These are phyloP conservation scores for Salix exigua DNA, from an alignment of 345 rosid species.

Conservation along the genomic window DNA sequence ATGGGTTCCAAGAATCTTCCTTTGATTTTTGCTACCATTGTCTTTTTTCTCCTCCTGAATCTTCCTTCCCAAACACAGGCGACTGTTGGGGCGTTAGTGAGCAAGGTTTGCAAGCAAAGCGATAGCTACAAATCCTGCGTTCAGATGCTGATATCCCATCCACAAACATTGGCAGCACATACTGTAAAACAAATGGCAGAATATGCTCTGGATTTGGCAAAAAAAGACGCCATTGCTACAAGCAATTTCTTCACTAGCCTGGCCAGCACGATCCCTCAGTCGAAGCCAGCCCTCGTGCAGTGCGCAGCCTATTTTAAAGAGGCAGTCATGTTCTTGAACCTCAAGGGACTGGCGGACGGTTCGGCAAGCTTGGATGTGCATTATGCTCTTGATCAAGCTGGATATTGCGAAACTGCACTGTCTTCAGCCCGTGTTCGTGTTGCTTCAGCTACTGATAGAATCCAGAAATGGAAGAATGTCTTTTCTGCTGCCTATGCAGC, in stretches of 20 bases:
- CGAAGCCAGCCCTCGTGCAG: background rate
- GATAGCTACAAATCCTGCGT: background rate
- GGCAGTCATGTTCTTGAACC: background rate
- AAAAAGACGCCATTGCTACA: background rate
- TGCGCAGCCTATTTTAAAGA: slow-evolving; percentile 4
- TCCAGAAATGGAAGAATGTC: slow-evolving; percentile 7
- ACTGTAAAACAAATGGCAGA: background rate
- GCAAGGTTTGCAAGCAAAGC: background rate
- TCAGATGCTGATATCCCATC: background rate
- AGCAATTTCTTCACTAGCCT: background rate
- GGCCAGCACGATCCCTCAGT: background rate
- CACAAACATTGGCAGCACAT: background rate
- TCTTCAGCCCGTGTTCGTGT: background rate
- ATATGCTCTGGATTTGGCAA: background rate
- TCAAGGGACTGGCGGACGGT: slow-evolving; percentile 3
- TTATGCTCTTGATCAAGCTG: slow-evolving; percentile 15
- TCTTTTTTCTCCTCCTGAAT: background rate
- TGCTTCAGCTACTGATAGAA: background rate
- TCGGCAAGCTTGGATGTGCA: slow-evolving; percentile 24
- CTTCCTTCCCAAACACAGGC: slow-evolving; percentile 4
- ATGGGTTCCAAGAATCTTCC: slow-evolving; percentile 2
- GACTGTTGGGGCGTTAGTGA: background rate
- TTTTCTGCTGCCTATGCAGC: slow-evolving; percentile 5
- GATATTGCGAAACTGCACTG: slow-evolving; percentile 6
- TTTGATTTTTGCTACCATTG: background rate